Evolutionary conservation across 2,329 filamentous ascomycete species (phyloP), one percentile per base, ranked within the genome.

Genomic region (Fusarium nelsonii): DNA sequence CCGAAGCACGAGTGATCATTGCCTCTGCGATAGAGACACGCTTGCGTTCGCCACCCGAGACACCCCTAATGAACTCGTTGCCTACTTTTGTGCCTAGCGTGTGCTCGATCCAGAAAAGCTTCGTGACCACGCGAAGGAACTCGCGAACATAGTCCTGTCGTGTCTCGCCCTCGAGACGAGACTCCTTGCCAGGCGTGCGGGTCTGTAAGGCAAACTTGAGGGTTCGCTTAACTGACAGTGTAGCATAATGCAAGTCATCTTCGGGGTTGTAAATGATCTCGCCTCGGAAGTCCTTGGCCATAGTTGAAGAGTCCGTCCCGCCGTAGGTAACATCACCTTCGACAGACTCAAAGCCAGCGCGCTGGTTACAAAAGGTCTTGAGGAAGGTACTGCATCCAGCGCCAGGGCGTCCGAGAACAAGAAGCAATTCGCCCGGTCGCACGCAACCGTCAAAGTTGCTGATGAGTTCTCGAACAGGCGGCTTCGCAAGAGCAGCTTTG

Each of bases 1-100:
- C 87, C 0, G 85, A 88, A 3, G 88, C 86, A n/a, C 83, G 78
- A 2, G 82, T 83, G 11, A 86, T 84, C 59, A 91, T 87, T 8
- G 32, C 90, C 76, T 94, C 91, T 1, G 90, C 91, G 65, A 94
- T 92, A 39, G 88, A 90, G 4, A 94, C 91, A 75, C 92, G 88
- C 80, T 94, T 93, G 55, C 88, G 83, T 75, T 91, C 89, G 40
- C 89, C 89, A 26, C 89, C 89, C 6, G 85, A 88, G 0, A 91
- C 84, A 28, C 81, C 81, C 8, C 90, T 85, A n/a, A 91, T 84
- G 41, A 89, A 85, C 65, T 91, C 89, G 63, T 91, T 88, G 10
- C 91, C 91, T 12, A 93, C 88, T 65, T 87, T 88, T 0, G 90
- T 92, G n/a, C 86, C 82, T 41, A 90, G 78, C 0, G 90, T 91